Evolutionary conservation across 768 basidiomycete species (phyloP).

Genomic region (Hemileccinum impolitum): DNA sequence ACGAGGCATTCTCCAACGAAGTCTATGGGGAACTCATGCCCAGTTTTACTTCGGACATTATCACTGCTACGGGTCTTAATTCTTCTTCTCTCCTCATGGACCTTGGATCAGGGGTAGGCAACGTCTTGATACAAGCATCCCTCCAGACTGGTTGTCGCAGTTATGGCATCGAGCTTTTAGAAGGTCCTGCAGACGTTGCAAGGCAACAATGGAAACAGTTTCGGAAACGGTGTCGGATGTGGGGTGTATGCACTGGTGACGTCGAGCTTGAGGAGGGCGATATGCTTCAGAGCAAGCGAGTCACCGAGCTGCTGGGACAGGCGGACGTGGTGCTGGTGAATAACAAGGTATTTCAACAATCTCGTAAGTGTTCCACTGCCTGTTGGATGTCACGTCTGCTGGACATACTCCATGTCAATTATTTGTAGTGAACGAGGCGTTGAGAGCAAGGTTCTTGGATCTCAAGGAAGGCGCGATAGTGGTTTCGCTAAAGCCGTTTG

Average conservation of each 20-base stretch:
- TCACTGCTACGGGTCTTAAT: slow-evolving; percentile 47
- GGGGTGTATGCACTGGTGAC: slow-evolving; percentile 77
- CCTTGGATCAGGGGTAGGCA: slow-evolving; percentile 83
- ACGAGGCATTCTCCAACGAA: slow-evolving; percentile 79
- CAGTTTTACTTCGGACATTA: slow-evolving; percentile 56
- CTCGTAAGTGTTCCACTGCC: slow-evolving; percentile 48
- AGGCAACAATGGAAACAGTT: slow-evolving; percentile 72
- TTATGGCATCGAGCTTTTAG: slow-evolving; percentile 79
- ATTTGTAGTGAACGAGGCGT: slow-evolving; percentile 73
- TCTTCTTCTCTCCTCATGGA: slow-evolving; percentile 72
- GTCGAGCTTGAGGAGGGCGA: slow-evolving; percentile 83
- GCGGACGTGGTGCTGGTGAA: slow-evolving; percentile 93
- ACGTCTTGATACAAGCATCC: slow-evolving; percentile 78
- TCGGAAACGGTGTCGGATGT: slow-evolving; percentile 78
- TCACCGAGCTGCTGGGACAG: slow-evolving; percentile 65
- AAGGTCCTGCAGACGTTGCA: slow-evolving; percentile 78
- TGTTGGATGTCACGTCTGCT: background rate
- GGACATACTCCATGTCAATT: background rate
- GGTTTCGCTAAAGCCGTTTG: slow-evolving; percentile 84
- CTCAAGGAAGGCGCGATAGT: slow-evolving; percentile 91
- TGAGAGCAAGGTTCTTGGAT: slow-evolving; percentile 89
- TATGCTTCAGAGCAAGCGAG: slow-evolving; percentile 68
- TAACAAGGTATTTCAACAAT: slow-evolving; percentile 79
- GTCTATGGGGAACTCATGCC: slow-evolving; percentile 92
- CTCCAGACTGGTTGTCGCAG: slow-evolving; percentile 75